A percentile compares a stretch with the other conserved stretches of the same genome.
These are phyloP conservation scores for Blastomyces parvus DNA, from an alignment of 2,329 filamentous ascomycete species.

Conservation along the genomic window DNA sequence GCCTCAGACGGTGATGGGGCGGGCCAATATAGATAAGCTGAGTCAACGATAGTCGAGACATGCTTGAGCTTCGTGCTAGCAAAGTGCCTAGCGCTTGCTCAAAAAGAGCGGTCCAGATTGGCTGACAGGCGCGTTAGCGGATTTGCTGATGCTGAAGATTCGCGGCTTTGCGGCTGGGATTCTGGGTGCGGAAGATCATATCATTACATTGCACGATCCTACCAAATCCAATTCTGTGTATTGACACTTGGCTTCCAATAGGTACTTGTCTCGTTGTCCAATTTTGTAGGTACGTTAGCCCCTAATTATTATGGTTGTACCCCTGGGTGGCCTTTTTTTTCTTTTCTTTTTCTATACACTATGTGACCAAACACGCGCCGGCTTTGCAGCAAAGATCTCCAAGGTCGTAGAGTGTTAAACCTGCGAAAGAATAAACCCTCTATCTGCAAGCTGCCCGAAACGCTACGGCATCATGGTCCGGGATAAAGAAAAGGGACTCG, in stretches of 20 bases:
- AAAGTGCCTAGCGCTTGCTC: background rate
- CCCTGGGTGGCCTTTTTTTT: background rate
- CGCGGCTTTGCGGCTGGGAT: background rate
- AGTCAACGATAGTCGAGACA: background rate
- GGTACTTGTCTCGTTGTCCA: background rate
- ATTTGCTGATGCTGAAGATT: background rate
- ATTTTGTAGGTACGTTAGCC: background rate
- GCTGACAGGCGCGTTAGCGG: slow-evolving; percentile 8
- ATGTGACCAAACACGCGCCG: background rate
- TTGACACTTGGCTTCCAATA: background rate
- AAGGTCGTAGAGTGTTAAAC: background rate
- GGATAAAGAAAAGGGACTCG: background rate
- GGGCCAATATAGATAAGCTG: background rate
- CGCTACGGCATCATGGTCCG: background rate
- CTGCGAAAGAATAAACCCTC: background rate
- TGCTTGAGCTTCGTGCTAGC: background rate
- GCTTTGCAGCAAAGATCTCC: background rate
- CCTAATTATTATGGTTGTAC: background rate
- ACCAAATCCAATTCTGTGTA: background rate
- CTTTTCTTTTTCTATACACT: background rate
- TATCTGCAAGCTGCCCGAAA: background rate
- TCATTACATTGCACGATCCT: background rate
- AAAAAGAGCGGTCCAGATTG: background rate
- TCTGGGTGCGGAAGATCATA: background rate
- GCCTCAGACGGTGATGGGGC: background rate